Evolutionary conservation across 306 rosid genomes (phyloP).

Genomic region (Vigna mungo): DNA sequence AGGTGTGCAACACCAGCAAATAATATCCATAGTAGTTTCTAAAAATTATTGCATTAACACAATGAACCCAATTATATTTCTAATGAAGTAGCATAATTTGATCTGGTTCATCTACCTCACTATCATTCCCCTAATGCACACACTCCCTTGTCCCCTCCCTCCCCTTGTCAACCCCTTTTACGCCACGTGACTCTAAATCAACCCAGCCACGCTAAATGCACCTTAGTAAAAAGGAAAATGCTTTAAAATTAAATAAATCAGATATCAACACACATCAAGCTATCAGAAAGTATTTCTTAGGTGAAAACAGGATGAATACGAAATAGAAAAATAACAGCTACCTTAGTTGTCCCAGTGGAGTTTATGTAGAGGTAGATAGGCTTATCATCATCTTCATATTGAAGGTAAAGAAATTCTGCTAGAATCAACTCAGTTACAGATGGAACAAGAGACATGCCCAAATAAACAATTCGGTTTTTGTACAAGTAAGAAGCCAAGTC

Average conservation of each 20-base stretch:
- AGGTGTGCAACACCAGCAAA: constrained; percentile 3
- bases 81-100: background rate
- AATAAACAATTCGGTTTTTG: constrained; percentile 88
- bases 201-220: constrained; percentile 8
- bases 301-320: constrained; percentile 15
- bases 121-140: constrained; percentile 19
- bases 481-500: constrained; percentile 92
- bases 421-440: constrained; percentile 91
- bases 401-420: constrained; percentile 94
- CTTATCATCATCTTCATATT: constrained; percentile 76
- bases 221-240: constrained; percentile 8
- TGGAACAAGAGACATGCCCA: constrained; percentile 97
- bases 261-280: background rate
- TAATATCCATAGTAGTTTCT: constrained; percentile 19
- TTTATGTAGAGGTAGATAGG: constrained; percentile 91
- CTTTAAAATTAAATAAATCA: constrained; percentile 1
- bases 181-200: constrained; percentile 23
- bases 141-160: background rate
- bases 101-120: constrained; percentile 13
- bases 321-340: constrained; percentile 34
- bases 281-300: constrained; percentile 14
- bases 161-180: background rate
- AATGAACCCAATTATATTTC: constrained; percentile 4
- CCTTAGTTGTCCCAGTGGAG: constrained; percentile 98
- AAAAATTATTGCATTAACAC: constrained; percentile 27